Conservation (phyloP, 768 basidiomycete genomes). For the Kwoniella europaea region DNA sequence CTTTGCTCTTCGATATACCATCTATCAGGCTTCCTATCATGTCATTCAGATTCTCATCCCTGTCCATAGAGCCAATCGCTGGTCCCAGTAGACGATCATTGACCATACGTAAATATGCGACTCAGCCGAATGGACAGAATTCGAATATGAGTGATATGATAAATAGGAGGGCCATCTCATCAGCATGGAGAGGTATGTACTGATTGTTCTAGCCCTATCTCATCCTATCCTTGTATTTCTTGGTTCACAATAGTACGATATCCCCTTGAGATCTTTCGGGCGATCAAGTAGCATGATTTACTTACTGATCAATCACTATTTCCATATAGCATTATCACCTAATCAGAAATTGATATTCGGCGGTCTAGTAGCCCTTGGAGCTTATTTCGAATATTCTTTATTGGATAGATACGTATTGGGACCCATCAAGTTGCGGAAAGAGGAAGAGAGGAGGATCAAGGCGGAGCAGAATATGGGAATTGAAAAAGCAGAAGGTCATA, state of each 20-base stretch:
- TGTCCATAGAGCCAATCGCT: background rate
- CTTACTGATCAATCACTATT: background rate
- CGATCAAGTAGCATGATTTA: too few species aligned
- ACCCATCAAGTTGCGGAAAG: conserved; percentile 16
- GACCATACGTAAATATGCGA: background rate
- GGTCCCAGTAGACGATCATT: background rate
- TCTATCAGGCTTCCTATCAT: background rate
- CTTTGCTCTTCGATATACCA: background rate
- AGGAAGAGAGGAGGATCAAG: background rate
- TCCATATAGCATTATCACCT: conserved; percentile 7
- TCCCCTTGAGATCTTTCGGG: too few species aligned
- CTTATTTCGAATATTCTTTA: conserved; percentile 18
- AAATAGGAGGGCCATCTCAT: background rate
- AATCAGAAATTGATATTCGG: conserved; percentile 20
- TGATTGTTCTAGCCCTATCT: background rate
- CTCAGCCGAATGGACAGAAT: background rate
- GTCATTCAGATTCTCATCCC: background rate
- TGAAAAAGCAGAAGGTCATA: background rate
- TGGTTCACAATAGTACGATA: too few species aligned
- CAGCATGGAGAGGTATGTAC: conserved; percentile 8
- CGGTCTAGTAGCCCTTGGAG: conserved; percentile 10
- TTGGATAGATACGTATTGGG: conserved; percentile 17
- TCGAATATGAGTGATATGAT: conserved; percentile 8
- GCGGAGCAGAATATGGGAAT: conserved; percentile 8
- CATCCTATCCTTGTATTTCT: too few species aligned